These are phyloP conservation scores for Tetrahymena elliotti DNA, from an alignment of 73 alveolate genomes.

Conservation along the genomic window DNA sequence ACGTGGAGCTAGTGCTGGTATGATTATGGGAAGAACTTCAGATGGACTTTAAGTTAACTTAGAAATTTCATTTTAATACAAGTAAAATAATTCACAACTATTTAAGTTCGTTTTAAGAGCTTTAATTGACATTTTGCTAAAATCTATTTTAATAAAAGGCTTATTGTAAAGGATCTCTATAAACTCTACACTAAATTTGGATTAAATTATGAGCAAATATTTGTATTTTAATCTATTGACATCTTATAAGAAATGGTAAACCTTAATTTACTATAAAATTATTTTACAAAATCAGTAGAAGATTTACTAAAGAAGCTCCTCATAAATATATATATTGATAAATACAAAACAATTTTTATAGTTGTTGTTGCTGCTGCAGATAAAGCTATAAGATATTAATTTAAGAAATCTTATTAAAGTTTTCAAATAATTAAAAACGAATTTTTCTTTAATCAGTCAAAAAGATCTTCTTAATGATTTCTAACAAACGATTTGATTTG, in stretches of 20 bases:
- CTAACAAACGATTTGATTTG: neutral
- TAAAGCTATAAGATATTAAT: too few species aligned
- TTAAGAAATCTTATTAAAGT: neutral
- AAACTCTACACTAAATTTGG: conserved; percentile 52
- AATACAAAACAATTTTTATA: too few species aligned
- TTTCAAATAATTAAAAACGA: neutral
- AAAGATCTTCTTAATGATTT: neutral
- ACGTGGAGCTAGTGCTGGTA: conserved; percentile 50
- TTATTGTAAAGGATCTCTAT: conserved; percentile 43
- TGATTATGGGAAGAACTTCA: conserved; percentile 49
- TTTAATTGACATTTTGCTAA: too few species aligned
- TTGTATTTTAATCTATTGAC: conserved; percentile 47
- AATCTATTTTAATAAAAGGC: neutral
- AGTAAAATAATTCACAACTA: neutral
- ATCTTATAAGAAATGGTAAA: conserved; percentile 16
- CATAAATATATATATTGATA: too few species aligned
- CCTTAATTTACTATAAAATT: too few species aligned
- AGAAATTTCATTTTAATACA: conserved; percentile 57
- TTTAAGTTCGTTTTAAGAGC: too few species aligned
- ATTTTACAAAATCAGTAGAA: too few species aligned
- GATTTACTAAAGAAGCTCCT: too few species aligned
- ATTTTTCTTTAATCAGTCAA: neutral
- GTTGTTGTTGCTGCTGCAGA: too few species aligned
- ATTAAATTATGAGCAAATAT: conserved; percentile 31
- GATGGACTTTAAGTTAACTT: conserved; percentile 58